Base-by-base conservation (phyloP, 441 rosid species). In the Jatropha podagrica region DNA sequence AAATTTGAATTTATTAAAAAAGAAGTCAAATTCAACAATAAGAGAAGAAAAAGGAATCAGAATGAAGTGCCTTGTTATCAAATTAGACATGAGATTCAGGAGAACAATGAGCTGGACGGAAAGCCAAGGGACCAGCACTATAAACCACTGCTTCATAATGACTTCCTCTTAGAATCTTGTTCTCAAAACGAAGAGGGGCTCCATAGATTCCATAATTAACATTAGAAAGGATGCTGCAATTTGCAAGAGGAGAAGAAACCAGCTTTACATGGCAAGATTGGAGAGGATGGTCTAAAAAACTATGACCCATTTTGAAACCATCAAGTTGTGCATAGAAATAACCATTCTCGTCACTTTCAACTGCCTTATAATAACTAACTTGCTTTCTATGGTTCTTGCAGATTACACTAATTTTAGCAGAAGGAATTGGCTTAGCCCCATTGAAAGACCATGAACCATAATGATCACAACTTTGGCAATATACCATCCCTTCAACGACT, bases 91-190 rank as follows among this genome's bases (percentile, higher is more conserved):
- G 84, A 71, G 84, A 67, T 77, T 79, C 65, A 15, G 88, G 79
- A 73, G 86, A 81, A 83, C 99, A 93, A 2, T 85, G 78, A 64
- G 82, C 72, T 37, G 93, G 95, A 44, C 92, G 93, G 85, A 95
- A 95, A 77, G 97, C 97, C 86, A 92, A 73, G 27, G 97, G 99
- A 23, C 96, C 97, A 4, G 97, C 90, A 54, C 97, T 86, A 63
- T 90, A 92, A 75, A 94, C 15, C 60, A 87, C 90, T 32, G 86
- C 95, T 68, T 88, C 86, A 6, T 87, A 88, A 65, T 72, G 74
- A 3, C 72, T 78, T 74, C 90, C 84, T 49, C 72, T 37, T 59
- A 89, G n/a, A 38, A 77, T 83, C 87, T 91, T 92, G 76, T 81
- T 86, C 55, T 90, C 88, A 27, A 77, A 95, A 1, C 87, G 82